phyloP scores from a whole-genome alignment of 2,329 filamentous ascomycete genomes.

The Fusarium foetens region DNA sequence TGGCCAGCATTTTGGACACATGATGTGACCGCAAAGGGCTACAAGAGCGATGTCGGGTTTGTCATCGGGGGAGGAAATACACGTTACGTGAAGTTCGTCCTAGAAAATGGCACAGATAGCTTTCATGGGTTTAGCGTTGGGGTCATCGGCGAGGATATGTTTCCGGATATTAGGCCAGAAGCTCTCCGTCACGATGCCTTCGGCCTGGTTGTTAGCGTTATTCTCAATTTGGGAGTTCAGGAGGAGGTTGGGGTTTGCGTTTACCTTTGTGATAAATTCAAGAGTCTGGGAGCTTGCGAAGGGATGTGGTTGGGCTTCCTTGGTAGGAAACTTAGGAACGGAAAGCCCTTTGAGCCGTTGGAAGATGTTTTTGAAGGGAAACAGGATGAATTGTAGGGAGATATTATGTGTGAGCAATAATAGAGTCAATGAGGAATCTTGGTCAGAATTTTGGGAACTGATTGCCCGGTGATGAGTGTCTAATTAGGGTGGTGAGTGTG shows the following conservation, averaged over 20 bases:
- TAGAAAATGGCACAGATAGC: neutral
- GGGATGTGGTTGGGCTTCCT: no score
- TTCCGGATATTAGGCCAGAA: constrained; percentile 6
- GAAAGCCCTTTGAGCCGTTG: neutral
- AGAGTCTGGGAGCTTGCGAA: no score
- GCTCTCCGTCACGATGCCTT: neutral
- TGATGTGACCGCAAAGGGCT: constrained; percentile 7
- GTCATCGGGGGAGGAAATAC: neutral
- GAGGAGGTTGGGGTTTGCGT: neutral
- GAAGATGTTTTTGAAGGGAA: neutral
- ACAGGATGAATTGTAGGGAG: no score
- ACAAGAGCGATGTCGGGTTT: neutral
- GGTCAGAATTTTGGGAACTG: no score
- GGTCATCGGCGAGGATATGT: neutral
- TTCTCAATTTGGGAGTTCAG: no score
- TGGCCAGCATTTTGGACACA: constrained; percentile 14
- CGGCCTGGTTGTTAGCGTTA: neutral
- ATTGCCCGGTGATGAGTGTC: fast-evolving
- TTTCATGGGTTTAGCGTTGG: neutral
- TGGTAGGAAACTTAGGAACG: no score
- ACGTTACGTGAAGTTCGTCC: neutral
- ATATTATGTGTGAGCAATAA: neutral
- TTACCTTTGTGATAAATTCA: no score
- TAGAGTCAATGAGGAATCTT: neutral
- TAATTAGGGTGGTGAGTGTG: fast-evolving